Conservation (phyloP, 108 stramenopile genomes). For the Licmophora abbreviata region DNA sequence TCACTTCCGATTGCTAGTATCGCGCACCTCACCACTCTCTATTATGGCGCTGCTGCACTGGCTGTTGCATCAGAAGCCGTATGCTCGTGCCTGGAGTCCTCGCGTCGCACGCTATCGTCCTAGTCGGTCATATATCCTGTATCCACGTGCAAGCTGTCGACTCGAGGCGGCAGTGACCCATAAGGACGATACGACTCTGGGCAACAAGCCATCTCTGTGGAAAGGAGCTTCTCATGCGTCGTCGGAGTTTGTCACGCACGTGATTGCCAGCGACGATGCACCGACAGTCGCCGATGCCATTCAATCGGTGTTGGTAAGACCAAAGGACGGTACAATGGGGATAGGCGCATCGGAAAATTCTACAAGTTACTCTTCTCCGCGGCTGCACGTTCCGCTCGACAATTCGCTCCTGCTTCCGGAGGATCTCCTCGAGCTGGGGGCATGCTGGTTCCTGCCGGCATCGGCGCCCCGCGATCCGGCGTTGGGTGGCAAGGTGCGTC, state of each 20-base stretch:
- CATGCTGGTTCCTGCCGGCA: not conserved
- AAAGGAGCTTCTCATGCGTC: constrained; percentile 1
- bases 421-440: not conserved
- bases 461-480: not conserved
- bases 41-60: too few relatives aligned
- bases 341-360: not conserved
- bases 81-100: too few relatives aligned
- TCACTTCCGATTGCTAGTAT: too few relatives aligned
- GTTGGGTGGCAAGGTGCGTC: not conserved
- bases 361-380: not conserved
- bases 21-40: too few relatives aligned
- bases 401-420: not conserved
- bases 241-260: constrained; percentile 1
- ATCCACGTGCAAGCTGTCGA: too few relatives aligned
- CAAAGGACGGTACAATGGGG: not conserved
- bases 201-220: too few relatives aligned
- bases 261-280: not conserved
- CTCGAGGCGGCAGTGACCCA: too few relatives aligned
- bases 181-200: too few relatives aligned
- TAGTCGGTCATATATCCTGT: too few relatives aligned
- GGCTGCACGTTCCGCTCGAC: not conserved
- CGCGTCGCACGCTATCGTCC: too few relatives aligned
- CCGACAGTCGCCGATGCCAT: not conserved
- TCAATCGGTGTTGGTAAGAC: not conserved
- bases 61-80: too few relatives aligned